phyloP scores from a whole-genome alignment of 78 protist species.

The slime mould (Dictyostelium discoideum) region DNA sequence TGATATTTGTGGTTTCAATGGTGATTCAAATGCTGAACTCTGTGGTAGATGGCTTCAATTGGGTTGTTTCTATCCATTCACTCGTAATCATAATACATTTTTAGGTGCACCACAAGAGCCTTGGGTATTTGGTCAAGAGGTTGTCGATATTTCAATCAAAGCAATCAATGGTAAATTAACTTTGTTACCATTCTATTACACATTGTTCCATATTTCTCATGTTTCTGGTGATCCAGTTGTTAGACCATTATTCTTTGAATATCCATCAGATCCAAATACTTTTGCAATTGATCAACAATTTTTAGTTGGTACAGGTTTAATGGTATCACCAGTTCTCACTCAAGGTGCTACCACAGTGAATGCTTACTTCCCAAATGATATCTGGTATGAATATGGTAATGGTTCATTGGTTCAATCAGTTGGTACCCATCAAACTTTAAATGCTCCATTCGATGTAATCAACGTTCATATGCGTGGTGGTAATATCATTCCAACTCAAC shows the following conservation, averaged over 20 bases:
- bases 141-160: constrained; percentile 26
- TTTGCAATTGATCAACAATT: constrained; percentile 83
- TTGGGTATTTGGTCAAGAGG: constrained; percentile 74
- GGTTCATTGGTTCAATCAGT: constrained; percentile 10
- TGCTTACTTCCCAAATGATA: constrained; percentile 85
- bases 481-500: constrained; percentile 68
- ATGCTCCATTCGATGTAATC: constrained; percentile 67
- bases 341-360: constrained; percentile 67
- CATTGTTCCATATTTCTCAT: constrained; percentile 47
- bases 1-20: constrained; percentile 94
- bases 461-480: constrained; percentile 77
- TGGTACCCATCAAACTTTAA: neutral
- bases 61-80: constrained; percentile 93
- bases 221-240: constrained; percentile 66
- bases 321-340: constrained; percentile 86
- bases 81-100: constrained; percentile 80
- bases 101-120: constrained; percentile 84
- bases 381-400: constrained; percentile 76
- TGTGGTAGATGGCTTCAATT: constrained; percentile 92
- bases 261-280: constrained; percentile 65
- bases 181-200: constrained; percentile 81
- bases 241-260: constrained; percentile 84
- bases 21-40: constrained; percentile 81
- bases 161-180: constrained; percentile 58
- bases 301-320: constrained; percentile 76